Conservation (phyloP, 768 basidiomycete species). For the Russula foetens region DNA sequence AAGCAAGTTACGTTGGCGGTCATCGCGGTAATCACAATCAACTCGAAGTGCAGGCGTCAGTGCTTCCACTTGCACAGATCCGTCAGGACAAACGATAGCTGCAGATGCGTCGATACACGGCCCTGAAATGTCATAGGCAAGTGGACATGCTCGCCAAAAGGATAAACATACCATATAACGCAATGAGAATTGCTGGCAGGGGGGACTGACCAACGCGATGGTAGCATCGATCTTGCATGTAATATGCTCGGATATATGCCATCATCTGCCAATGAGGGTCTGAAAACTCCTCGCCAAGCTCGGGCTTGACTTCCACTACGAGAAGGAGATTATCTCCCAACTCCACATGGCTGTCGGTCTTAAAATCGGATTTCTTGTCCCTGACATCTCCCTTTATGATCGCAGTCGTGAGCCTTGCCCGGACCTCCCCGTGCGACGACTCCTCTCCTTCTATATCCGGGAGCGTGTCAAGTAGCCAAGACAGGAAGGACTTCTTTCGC, state of each 20-base stretch:
- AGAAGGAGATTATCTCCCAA: not conserved
- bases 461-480: not conserved
- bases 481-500: not conserved
- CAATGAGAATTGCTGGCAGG: not conserved
- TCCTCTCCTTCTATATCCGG: not conserved
- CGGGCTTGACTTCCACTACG: not conserved
- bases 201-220: not conserved
- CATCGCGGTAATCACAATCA: not conserved
- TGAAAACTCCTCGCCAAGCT: not conserved
- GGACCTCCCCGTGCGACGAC: too few species aligned
- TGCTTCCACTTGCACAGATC: not conserved
- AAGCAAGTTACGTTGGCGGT: not conserved
- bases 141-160: not conserved
- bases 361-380: not conserved
- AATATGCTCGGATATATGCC: not conserved
- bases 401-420: not conserved
- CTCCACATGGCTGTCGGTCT: not conserved
- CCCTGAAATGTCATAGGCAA: not conserved
- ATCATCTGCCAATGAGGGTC: not conserved
- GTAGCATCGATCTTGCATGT: not conserved
- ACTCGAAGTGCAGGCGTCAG: not conserved
- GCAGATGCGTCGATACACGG: not conserved
- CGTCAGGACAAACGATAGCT: not conserved
- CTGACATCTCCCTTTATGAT: not conserved
- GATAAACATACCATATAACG: not conserved